A percentile compares a stretch with the other conserved stretches of the same genome.
Evolutionary conservation across 495 filamentous ascomycete species (phyloP).

Genomic region (Chaetomidium leptoderma): DNA sequence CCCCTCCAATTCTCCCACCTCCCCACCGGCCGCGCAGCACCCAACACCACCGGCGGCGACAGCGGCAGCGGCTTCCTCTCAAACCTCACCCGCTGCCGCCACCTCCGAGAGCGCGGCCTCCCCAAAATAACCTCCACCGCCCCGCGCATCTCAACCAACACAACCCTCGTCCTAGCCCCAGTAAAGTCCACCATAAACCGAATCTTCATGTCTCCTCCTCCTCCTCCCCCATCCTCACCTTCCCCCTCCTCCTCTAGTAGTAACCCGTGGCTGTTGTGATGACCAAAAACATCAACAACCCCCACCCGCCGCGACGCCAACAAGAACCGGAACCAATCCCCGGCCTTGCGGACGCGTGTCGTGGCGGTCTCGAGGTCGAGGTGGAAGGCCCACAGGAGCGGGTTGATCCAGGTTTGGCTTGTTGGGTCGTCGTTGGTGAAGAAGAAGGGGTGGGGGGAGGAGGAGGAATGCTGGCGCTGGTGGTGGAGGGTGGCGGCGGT

Average conservation of each 20-base stretch:
- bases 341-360: not conserved
- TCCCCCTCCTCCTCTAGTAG: not conserved
- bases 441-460: too few species aligned
- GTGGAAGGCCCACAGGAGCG: slow-evolving; percentile 8
- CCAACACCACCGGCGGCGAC: not conserved
- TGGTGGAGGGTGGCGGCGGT: not conserved
- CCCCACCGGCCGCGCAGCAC: not conserved
- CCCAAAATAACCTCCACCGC: slow-evolving; percentile 2
- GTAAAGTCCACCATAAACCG: slow-evolving; percentile 4
- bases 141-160: slow-evolving; percentile 9
- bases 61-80: not conserved
- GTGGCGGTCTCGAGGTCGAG: not conserved
- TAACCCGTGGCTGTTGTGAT: too few species aligned
- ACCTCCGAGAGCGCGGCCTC: not conserved
- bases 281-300: not conserved
- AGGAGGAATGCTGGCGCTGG: not conserved
- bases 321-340: not conserved
- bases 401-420: slow-evolving; percentile 7
- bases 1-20: slow-evolving; percentile 11
- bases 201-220: not conserved
- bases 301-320: not conserved
- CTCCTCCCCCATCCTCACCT: not conserved
- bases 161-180: slow-evolving; percentile 5
- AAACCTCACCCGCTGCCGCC: not conserved
- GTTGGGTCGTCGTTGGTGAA: not conserved